phyloP scores from a whole-genome alignment of 2,329 filamentous ascomycete species.

The Cercospora nicotianae region DNA sequence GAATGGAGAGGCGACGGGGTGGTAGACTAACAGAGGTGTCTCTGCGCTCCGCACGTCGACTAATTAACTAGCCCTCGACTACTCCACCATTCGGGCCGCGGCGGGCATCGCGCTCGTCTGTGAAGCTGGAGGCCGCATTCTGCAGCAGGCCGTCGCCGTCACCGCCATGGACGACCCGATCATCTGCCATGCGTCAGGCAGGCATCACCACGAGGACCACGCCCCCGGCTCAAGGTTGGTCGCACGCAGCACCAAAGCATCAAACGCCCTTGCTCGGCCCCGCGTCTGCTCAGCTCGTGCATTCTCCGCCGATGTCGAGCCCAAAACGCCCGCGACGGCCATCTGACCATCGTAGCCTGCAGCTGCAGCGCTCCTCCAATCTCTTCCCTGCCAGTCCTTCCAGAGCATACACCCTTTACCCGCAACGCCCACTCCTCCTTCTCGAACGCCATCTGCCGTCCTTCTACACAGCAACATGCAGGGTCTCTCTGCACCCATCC shows the following conservation, averaged over 20 bases:
- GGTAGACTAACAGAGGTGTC: neutral
- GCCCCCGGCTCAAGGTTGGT: neutral
- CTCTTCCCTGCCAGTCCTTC: neutral
- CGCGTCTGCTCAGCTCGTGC: neutral
- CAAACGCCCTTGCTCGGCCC: neutral
- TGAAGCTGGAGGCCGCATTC: neutral
- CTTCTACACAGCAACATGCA: neutral
- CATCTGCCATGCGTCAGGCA: neutral
- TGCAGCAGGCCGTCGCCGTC: neutral
- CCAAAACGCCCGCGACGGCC: neutral
- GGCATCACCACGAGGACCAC: neutral
- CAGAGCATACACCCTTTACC: neutral
- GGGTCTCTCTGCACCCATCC: neutral
- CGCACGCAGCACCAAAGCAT: neutral
- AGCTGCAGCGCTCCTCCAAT: neutral
- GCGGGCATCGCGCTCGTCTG: neutral
- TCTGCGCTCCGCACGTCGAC: neutral
- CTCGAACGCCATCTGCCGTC: neutral
- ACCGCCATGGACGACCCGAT: neutral
- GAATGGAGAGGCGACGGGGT: neutral
- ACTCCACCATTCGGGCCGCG: neutral
- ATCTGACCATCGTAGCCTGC: neutral
- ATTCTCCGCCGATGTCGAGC: neutral
- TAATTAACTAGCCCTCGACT: neutral
- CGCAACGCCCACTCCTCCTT: neutral